Percentiles rank a stretch among this genome's conserved stretches.
These are phyloP conservation scores for Hymenoscyphus scutula DNA, from an alignment of 2,329 filamentous ascomycete species.

Conservation along the genomic window DNA sequence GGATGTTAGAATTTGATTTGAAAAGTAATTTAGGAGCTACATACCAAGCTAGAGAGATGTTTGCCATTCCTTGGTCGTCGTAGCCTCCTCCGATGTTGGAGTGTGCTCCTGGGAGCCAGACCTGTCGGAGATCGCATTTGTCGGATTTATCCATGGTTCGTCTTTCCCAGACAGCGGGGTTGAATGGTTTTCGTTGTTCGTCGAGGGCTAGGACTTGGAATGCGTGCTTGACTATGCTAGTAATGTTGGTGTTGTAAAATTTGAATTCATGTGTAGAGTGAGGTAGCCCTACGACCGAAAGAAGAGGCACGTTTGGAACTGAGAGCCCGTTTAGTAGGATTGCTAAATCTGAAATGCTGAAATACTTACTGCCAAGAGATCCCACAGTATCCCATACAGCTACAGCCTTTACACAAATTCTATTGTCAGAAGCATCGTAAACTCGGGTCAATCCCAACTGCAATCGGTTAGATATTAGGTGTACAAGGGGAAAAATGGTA, in stretches of 20 bases:
- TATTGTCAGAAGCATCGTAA: constrained; percentile 35
- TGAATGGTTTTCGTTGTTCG: constrained; percentile 43
- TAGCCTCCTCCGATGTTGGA: constrained; percentile 49
- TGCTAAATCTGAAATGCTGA: no score
- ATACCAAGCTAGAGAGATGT: constrained; percentile 47
- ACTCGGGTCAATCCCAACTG: constrained; percentile 40
- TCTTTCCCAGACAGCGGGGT: constrained; percentile 42
- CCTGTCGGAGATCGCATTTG: constrained; percentile 37
- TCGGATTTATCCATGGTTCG: constrained; percentile 18
- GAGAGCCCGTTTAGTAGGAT: no score
- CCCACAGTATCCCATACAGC: constrained; percentile 50
- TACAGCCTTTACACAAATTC: constrained; percentile 45
- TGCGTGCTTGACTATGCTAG: constrained; percentile 44
- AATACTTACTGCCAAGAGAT: constrained; percentile 39
- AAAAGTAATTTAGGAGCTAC: background rate
- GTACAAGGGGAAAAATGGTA: background rate
- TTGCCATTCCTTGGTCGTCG: constrained; percentile 46
- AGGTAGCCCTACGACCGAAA: constrained; percentile 34
- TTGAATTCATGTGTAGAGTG: constrained; percentile 39
- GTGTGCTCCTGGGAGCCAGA: constrained; percentile 49
- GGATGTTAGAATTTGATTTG: constrained; percentile 31
- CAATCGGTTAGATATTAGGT: background rate
- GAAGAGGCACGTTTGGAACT: constrained; percentile 44
- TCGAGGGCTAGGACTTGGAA: constrained; percentile 52
- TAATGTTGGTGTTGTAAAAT: constrained; percentile 46